Conservation (phyloP, 345 rosid species). For the Schrenkiella parvula region DNA sequence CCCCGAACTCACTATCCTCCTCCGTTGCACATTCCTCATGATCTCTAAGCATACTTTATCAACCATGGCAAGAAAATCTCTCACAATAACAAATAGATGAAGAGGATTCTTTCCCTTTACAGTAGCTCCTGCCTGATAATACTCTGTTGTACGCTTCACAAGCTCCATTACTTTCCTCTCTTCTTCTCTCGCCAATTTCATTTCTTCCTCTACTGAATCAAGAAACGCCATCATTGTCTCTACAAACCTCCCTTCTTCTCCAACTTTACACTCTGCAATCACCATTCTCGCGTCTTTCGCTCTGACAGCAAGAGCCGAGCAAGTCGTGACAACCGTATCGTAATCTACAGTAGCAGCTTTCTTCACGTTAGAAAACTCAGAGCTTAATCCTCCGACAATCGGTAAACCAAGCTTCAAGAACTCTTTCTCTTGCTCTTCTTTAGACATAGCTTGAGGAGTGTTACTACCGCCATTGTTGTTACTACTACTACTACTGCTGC, state of each 20-base stretch:
- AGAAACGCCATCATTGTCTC: constrained; percentile 57
- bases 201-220: constrained; percentile 55
- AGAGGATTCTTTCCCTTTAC: constrained; percentile 48
- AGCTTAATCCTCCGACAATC: constrained; percentile 64
- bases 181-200: constrained; percentile 42
- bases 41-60: constrained; percentile 68
- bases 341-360: constrained; percentile 74
- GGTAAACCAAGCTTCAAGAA: constrained; percentile 68
- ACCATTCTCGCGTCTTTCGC: constrained; percentile 41
- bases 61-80: constrained; percentile 73
- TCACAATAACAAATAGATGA: constrained; percentile 60
- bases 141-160: constrained; percentile 70
- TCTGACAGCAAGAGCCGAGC: constrained; percentile 43
- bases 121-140: constrained; percentile 61
- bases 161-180: constrained; percentile 55
- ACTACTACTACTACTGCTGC: constrained; percentile 33
- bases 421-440: constrained; percentile 61
- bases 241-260: constrained; percentile 40
- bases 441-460: constrained; percentile 13
- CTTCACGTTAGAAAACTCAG: constrained; percentile 69
- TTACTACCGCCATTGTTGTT: constrained; percentile 16
- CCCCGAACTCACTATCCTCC: constrained; percentile 32
- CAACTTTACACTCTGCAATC: constrained; percentile 32
- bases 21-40: constrained; percentile 56
- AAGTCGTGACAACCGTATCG: constrained; percentile 40